These are phyloP conservation scores for Magnusiomyces tetraspermus DNA, from an alignment of 1,139 yeast species.

Conservation along the genomic window DNA sequence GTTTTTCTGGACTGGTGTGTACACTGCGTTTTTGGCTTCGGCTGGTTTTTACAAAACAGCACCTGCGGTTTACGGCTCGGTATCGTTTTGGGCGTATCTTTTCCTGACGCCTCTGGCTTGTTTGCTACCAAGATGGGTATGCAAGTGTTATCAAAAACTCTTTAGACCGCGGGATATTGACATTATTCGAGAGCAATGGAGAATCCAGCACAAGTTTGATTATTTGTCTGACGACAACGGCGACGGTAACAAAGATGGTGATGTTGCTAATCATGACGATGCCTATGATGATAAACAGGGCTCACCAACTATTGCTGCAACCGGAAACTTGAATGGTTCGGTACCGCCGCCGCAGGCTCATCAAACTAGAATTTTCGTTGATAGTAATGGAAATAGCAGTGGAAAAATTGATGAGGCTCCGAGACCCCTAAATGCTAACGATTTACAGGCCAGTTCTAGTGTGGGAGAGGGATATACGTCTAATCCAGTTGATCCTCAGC, in stretches of 20 bases:
- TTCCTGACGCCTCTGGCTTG: conserved; percentile 64
- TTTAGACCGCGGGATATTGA: conserved; percentile 73
- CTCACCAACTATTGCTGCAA: background rate
- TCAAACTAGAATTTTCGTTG: no score
- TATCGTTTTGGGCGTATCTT: conserved; percentile 74
- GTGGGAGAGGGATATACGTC: no score
- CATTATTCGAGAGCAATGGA: conserved; percentile 59
- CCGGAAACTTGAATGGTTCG: no score
- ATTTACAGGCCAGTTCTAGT: no score
- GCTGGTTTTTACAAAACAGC: conserved; percentile 73
- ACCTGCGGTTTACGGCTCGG: conserved; percentile 58
- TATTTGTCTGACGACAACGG: conserved; percentile 10
- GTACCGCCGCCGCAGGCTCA: no score
- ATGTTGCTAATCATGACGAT: background rate
- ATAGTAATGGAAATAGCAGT: no score
- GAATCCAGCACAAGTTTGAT: conserved; percentile 9
- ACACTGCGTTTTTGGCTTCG: conserved; percentile 56
- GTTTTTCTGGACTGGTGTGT: conserved; percentile 84
- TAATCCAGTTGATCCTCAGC: no score
- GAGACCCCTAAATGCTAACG: no score
- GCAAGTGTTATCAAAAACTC: conserved; percentile 53
- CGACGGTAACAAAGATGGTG: background rate
- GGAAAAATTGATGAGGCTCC: no score
- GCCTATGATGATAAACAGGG: background rate
- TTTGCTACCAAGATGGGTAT: conserved; percentile 65